phyloP scores from a whole-genome alignment of 2,329 filamentous ascomycete genomes.

The Exophiala phaeomuriformis region DNA sequence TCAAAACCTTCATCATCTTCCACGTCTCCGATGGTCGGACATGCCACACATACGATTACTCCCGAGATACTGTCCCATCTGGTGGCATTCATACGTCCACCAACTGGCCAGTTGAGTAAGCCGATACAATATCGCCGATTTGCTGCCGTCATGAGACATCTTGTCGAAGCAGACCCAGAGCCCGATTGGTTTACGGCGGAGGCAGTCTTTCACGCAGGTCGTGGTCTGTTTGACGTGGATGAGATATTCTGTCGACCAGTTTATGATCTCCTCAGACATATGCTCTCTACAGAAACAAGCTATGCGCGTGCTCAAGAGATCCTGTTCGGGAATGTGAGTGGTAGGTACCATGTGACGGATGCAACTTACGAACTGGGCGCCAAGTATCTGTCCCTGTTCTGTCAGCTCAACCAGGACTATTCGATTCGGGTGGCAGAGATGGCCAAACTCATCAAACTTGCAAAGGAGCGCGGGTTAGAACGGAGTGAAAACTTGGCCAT shows the following conservation, averaged over 20 bases:
- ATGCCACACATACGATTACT: neutral
- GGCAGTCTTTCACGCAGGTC: conserved; percentile 5
- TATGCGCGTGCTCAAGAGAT: conserved; percentile 7
- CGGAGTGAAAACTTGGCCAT: conserved; percentile 37
- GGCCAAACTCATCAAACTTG: conserved; percentile 24
- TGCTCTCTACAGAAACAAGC: conserved; percentile 5
- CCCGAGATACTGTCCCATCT: neutral
- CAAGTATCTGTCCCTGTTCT: conserved; percentile 29
- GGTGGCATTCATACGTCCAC: conserved; percentile 1
- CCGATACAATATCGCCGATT: neutral
- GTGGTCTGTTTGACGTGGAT: neutral
- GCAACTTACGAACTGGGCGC: neutral
- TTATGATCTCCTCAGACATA: conserved; percentile 13
- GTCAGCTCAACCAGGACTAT: conserved; percentile 32
- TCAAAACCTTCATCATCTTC: neutral
- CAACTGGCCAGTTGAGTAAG: neutral
- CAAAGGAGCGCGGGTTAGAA: conserved; percentile 1
- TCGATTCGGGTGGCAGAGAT: conserved; percentile 29
- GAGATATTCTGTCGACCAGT: conserved; percentile 7
- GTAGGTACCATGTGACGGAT: neutral
- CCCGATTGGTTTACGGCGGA: conserved; percentile 8
- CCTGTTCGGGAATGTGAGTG: conserved; percentile 5
- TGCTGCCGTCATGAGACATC: conserved; percentile 9
- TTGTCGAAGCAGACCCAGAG: neutral
- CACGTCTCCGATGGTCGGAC: neutral